These are phyloP conservation scores for Gossypium davidsonii DNA, from an alignment of 441 rosid genomes.

Conservation along the genomic window DNA sequence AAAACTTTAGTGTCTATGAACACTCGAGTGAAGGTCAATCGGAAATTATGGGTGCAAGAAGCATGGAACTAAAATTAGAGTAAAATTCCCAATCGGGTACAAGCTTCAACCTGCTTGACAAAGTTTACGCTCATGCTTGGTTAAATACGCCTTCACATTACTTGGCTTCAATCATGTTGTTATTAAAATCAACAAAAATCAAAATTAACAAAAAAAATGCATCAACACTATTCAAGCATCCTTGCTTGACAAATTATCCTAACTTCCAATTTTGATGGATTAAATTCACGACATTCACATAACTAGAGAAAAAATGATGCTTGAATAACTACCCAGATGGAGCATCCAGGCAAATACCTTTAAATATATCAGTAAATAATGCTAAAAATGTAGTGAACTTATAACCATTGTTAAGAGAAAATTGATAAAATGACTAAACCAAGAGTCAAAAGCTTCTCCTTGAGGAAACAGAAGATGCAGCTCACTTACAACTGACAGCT, in stretches of 20 bases:
- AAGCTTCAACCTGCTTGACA: not conserved
- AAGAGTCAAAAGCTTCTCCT: not conserved
- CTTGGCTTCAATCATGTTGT: not conserved
- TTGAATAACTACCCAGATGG: not conserved
- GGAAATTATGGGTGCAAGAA: not conserved
- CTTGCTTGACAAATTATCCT: not conserved
- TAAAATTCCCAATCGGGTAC: not conserved
- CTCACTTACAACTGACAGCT: constrained; percentile 61
- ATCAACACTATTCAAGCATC: not conserved
- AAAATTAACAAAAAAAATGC: not conserved
- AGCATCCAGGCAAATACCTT: not conserved
- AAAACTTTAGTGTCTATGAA: not conserved
- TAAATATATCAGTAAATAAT: not conserved
- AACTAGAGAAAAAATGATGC: not conserved
- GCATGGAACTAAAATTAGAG: not conserved
- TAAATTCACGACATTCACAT: not conserved
- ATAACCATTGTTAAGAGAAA: not conserved
- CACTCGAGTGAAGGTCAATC: not conserved
- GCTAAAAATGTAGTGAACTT: not conserved
- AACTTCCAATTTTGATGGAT: not conserved
- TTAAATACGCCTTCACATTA: not conserved
- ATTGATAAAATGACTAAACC: not conserved
- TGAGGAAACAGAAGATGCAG: not conserved
- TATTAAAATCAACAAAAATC: not conserved
- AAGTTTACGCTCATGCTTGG: not conserved